Evolutionary conservation across 768 basidiomycete species (phyloP).

Genomic region (Daedalea quercina): DNA sequence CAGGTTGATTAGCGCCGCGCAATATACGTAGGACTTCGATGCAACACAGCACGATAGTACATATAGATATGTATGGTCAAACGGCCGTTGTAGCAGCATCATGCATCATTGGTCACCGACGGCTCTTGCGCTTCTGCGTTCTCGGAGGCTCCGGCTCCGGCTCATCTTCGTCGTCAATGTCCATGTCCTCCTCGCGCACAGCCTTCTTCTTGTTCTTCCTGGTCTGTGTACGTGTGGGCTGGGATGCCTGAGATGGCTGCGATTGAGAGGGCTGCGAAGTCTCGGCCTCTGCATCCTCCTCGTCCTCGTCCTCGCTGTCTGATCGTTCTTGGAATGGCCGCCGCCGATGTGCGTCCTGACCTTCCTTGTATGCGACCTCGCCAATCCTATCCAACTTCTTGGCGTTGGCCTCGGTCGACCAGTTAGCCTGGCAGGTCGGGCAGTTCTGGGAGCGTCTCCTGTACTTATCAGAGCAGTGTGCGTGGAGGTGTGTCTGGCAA

Average conservation of each 20-base stretch:
- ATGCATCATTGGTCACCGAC: not conserved
- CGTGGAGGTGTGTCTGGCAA: constrained; percentile 61
- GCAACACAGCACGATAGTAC: not conserved
- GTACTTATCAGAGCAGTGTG: constrained; percentile 53
- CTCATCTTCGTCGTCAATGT: constrained; percentile 38
- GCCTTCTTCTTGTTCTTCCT: constrained; percentile 21
- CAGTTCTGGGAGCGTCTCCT: constrained; percentile 40
- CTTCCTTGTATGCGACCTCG: constrained; percentile 59
- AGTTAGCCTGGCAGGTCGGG: constrained; percentile 50
- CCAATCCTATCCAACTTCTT: constrained; percentile 50
- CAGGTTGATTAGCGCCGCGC: not conserved
- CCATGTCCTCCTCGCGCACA: constrained; percentile 30
- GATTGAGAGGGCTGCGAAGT: constrained; percentile 20
- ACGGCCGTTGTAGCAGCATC: not conserved
- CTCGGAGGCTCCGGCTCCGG: constrained; percentile 11
- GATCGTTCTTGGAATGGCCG: constrained; percentile 23
- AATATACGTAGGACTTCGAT: not conserved
- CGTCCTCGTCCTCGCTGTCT: constrained; percentile 35
- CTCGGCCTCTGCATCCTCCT: constrained; percentile 22
- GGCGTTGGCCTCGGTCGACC: constrained; percentile 48
- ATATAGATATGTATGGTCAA: not conserved
- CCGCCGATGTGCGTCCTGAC: constrained; percentile 34
- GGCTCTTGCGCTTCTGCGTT: constrained; percentile 15
- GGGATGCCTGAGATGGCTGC: constrained; percentile 20
- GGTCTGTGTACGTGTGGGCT: constrained; percentile 19